Conservation (phyloP, 768 basidiomycete species). For the Pseudohyphozyma bogoriensis region DNA sequence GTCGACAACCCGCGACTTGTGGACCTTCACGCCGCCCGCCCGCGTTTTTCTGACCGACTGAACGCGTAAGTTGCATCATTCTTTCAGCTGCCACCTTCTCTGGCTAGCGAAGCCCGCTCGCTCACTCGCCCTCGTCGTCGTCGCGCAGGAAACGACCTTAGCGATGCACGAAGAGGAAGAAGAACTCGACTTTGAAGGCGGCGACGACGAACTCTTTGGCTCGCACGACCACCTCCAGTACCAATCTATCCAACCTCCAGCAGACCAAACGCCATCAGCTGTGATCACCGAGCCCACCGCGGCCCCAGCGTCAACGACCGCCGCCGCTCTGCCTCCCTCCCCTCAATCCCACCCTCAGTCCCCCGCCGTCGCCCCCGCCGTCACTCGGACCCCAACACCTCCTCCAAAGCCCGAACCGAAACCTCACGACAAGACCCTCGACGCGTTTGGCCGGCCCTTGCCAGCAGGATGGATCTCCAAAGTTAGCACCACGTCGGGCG, state of each 20-base stretch:
- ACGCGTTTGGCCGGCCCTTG: slow-evolving; percentile 8
- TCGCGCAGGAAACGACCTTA: not conserved
- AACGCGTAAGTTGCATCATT: not conserved
- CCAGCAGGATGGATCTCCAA: slow-evolving; percentile 18
- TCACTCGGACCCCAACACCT: not conserved
- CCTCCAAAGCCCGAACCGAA: not conserved
- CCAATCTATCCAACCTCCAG: not conserved
- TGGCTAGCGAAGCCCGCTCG: not conserved
- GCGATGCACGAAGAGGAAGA: slow-evolving; percentile 14
- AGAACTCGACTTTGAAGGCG: slow-evolving; percentile 31
- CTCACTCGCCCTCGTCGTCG: not conserved
- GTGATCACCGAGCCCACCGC: not conserved
- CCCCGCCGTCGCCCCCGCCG: not conserved
- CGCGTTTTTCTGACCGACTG: too few species aligned
- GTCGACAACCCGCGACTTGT: too few species aligned
- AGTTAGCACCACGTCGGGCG: slow-evolving; percentile 13
- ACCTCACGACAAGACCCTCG: slow-evolving; percentile 13
- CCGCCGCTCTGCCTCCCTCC: not conserved
- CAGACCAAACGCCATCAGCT: not conserved
- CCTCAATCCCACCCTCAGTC: not conserved
- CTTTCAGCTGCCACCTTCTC: too few species aligned
- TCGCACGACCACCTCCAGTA: not conserved
- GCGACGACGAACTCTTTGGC: slow-evolving; percentile 24
- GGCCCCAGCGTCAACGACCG: not conserved
- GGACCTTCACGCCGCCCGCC: too few species aligned